These are phyloP conservation scores for Apostasia ramifera DNA, from an alignment of 106 monocot genomes.

Conservation along the genomic window DNA sequence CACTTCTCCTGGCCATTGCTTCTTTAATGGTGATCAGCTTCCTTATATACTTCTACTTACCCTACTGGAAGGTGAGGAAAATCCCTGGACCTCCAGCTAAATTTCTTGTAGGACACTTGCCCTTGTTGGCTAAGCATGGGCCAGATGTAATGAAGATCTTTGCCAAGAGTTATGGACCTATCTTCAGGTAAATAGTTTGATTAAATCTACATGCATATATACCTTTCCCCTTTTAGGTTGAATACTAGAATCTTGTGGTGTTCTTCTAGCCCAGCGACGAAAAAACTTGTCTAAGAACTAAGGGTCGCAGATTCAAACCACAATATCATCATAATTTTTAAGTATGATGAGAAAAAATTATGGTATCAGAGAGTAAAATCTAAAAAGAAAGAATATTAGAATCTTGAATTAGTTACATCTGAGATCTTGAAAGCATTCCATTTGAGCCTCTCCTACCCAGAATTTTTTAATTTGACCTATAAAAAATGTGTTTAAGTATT, in stretches of 20 bases:
- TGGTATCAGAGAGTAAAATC: not conserved
- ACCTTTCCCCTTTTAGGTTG: no score
- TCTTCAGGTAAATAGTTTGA: conserved; percentile 20
- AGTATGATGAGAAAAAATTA: not conserved
- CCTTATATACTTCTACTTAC: conserved; percentile 33
- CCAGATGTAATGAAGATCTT: conserved; percentile 25
- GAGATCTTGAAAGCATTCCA: no score
- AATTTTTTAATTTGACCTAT: no score
- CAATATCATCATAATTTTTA: not conserved
- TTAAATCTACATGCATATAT: not conserved
- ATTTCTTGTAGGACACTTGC: conserved; percentile 42
- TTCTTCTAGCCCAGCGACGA: no score
- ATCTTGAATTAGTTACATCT: no score
- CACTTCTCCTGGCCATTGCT: not conserved
- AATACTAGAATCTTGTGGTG: no score
- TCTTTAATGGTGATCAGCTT: conserved; percentile 5
- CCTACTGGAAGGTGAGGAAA: conserved; percentile 37
- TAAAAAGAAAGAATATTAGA: no score
- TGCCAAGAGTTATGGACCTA: conserved; percentile 34
- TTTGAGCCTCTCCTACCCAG: no score
- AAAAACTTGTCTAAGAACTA: no score
- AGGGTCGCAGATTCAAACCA: no score
- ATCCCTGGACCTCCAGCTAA: conserved; percentile 35
- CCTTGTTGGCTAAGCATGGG: conserved; percentile 35
- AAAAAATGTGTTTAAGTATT: no score